phyloP scores from a whole-genome alignment of 2,329 filamentous ascomycete genomes.

The Fusarium subglutinans region DNA sequence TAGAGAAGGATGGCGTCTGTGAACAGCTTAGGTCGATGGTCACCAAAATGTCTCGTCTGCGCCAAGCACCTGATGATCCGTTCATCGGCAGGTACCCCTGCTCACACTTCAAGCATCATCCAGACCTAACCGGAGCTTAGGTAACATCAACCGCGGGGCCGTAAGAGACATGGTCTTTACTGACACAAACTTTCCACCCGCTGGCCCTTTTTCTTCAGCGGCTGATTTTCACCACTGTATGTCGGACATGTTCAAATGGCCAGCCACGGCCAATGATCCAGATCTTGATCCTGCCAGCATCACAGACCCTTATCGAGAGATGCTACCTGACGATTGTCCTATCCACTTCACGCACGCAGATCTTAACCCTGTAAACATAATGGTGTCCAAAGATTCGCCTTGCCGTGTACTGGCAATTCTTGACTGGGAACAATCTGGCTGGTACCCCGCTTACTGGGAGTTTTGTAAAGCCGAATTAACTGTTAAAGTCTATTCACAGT shows the following conservation, averaged over 20 bases:
- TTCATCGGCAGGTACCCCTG: not conserved
- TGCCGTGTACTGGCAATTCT: not conserved
- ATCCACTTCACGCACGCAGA: slow-evolving; percentile 26
- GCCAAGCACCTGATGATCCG: not conserved
- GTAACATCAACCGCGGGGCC: slow-evolving; percentile 10
- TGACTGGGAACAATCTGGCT: not conserved
- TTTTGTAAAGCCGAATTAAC: not conserved
- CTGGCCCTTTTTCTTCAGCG: slow-evolving; percentile 10
- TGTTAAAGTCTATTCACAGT: not conserved
- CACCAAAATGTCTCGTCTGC: not conserved
- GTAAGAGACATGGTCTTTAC: slow-evolving; percentile 9
- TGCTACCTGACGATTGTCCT: not conserved
- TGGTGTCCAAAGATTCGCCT: slow-evolving; percentile 7
- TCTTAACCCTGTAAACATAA: slow-evolving; percentile 22
- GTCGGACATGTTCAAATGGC: slow-evolving; percentile 7
- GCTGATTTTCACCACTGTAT: slow-evolving; percentile 21
- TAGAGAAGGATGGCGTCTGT: not conserved
- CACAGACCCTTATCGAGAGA: slow-evolving; percentile 2
- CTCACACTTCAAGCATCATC: not conserved
- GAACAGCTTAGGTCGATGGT: not conserved
- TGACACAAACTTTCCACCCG: not conserved
- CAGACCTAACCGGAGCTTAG: not conserved
- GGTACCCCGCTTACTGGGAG: not conserved
- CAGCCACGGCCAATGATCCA: not conserved
- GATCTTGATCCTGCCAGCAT: not conserved